Evolutionary conservation across 257 asterid species (phyloP), one percentile per base, ranked within the genome.

Genomic region (Solanum ahanhuiri): DNA sequence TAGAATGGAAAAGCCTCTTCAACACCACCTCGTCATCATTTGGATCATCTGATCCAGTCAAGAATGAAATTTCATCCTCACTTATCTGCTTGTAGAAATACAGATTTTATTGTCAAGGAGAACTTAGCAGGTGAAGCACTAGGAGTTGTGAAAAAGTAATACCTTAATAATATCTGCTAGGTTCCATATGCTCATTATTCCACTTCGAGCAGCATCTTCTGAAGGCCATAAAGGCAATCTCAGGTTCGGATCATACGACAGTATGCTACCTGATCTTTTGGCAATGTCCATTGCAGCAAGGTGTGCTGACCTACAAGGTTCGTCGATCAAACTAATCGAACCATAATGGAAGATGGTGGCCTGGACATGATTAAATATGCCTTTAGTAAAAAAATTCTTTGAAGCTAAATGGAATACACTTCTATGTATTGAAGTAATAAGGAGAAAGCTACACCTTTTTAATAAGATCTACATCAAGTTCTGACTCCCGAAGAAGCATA

Each of bases 161-260:
- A 96, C 99, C 98, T 96, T 96, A 87, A 96, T 93, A 85, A 96
- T 90, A 85, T 96, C 98, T 77, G 98, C 98, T 89, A 87, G 91
- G 86, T 93, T 90, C 99, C 99, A 96, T 79, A 94, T 69, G 30
- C 95, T 87, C 97, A 92, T 93, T 86, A 96, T 95, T 85, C 92
- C 95, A 83, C 91, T 89, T 28, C 95, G 91, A 51, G 99, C 99
- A 87, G 98, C 97, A 57, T 92, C 95, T 85, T 89, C 93, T 6
- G 99, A 96, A 76, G 99, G 97, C 99, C 99, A 96, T 86, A 96
- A 89, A 17, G 97, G 93, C 89, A 96, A 88, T 84, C 99, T 92
- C 89, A 96, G 91, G 90, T 96, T 96, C 5, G 99, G 99, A 90
- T 96, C 99, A 85, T 90, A 96, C 28, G 98, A 96, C 82, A 96